A percentile compares a stretch with the other conserved stretches of the same genome.
Conservation (phyloP, 2,329 filamentous ascomycete genomes). For the Monascus ruber region DNA sequence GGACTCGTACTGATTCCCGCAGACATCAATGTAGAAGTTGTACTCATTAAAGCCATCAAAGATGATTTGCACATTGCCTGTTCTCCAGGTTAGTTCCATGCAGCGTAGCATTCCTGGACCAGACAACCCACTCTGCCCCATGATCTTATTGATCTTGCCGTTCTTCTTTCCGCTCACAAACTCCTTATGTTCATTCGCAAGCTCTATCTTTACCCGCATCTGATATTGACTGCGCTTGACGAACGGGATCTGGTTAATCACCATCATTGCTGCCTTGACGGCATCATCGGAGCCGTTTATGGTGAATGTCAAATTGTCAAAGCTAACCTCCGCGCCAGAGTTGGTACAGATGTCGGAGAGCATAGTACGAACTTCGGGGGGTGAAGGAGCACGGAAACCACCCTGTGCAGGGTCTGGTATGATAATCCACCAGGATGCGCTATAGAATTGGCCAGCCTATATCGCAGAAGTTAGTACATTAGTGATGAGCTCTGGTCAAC, state of each 20-base stretch:
- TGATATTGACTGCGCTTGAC: conserved; percentile 79
- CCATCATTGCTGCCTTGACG: conserved; percentile 87
- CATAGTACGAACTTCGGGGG: conserved; percentile 72
- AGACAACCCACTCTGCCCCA: conserved; percentile 74
- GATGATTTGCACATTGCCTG: conserved; percentile 91
- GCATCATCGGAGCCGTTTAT: conserved; percentile 94
- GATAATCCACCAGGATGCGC: conserved; percentile 89
- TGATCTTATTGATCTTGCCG: conserved; percentile 99
- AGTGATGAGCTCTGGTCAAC: no score
- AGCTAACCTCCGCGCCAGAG: conserved; percentile 86
- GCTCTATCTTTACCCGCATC: conserved; percentile 94
- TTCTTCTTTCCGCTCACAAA: conserved; percentile 99
- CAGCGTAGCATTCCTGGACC: not conserved
- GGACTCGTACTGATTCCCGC: conserved; percentile 81
- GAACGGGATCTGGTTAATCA: conserved; percentile 85
- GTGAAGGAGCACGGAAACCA: conserved; percentile 48
- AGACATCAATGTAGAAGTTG: conserved; percentile 99
- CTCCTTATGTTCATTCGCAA: conserved; percentile 98
- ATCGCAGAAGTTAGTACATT: not conserved
- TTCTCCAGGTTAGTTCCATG: conserved; percentile 11
- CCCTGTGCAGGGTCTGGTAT: conserved; percentile 55
- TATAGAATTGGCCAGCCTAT: conserved; percentile 92
- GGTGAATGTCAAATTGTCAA: conserved; percentile 87
- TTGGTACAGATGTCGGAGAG: conserved; percentile 92
- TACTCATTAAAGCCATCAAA: conserved; percentile 99